These are phyloP conservation scores for Cercophora samala DNA, from an alignment of 495 filamentous ascomycete species.

Conservation along the genomic window DNA sequence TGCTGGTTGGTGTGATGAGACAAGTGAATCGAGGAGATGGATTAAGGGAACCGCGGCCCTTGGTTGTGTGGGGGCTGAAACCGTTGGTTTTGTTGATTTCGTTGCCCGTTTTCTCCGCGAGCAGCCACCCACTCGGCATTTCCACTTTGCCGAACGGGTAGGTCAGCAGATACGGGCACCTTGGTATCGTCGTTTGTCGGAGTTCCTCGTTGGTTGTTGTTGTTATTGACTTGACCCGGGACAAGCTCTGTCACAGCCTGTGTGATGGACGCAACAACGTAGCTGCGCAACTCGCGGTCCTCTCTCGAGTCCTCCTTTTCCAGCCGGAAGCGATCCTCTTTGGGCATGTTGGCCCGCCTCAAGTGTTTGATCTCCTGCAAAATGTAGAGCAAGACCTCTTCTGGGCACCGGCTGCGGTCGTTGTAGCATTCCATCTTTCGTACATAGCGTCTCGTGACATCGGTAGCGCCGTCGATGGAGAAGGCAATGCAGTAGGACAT, in stretches of 20 bases:
- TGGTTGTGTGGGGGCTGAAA: slow-evolving; percentile 38
- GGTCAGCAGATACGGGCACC: slow-evolving; percentile 46
- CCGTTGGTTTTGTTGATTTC: slow-evolving; percentile 38
- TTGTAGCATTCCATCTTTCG: slow-evolving; percentile 72
- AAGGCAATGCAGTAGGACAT: slow-evolving; percentile 97
- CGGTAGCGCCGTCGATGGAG: slow-evolving; percentile 88
- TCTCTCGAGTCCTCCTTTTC: slow-evolving; percentile 88
- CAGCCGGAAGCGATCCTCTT: slow-evolving; percentile 74
- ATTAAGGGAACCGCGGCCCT: slow-evolving; percentile 29
- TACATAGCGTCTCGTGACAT: slow-evolving; percentile 94
- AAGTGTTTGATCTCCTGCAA: slow-evolving; percentile 83
- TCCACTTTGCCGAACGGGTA: slow-evolving; percentile 58
- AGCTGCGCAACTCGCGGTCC: slow-evolving; percentile 73
- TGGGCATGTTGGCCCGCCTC: slow-evolving; percentile 71
- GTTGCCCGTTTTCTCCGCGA: slow-evolving; percentile 52
- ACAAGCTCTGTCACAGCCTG: slow-evolving; percentile 49
- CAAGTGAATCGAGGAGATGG: neutral
- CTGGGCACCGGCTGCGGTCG: slow-evolving; percentile 69
- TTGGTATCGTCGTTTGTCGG: slow-evolving; percentile 44
- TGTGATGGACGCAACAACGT: slow-evolving; percentile 70
- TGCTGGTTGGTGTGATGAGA: neutral
- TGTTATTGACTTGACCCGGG: slow-evolving; percentile 28
- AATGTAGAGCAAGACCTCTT: slow-evolving; percentile 85
- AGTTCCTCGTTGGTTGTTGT: slow-evolving; percentile 28
- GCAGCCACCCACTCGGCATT: slow-evolving; percentile 62